phyloP scores from a whole-genome alignment of 225 moss, liverwort and hornwort species.

The Straminergon stramineum region DNA sequence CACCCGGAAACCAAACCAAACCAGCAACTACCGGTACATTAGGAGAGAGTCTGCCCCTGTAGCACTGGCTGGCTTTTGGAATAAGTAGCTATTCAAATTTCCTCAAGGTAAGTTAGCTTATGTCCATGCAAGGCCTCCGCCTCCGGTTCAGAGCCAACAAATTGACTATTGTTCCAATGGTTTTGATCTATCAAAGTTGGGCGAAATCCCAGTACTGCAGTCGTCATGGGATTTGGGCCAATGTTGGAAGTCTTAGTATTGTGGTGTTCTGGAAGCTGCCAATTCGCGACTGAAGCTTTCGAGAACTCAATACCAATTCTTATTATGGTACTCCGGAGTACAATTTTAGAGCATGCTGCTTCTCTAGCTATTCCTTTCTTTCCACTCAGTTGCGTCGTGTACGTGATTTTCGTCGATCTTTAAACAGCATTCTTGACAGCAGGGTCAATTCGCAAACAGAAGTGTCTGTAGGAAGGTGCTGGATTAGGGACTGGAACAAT shows the following conservation, averaged over 20 bases:
- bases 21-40: background rate
- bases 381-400: background rate
- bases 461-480: background rate
- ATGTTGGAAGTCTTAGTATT: background rate
- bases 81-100: background rate
- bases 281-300: background rate
- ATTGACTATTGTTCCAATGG: background rate
- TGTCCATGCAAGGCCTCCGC: background rate
- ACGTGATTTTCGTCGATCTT: background rate
- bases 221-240: background rate
- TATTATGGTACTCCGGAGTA: no score
- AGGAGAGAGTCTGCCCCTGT: background rate
- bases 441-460: background rate
- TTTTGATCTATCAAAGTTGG: background rate
- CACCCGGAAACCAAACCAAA: background rate
- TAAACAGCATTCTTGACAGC: background rate
- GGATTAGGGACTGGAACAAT: background rate
- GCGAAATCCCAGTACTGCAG: no score
- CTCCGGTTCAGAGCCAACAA: background rate
- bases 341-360: background rate
- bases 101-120: background rate
- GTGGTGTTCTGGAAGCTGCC: background rate
- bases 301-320: background rate
- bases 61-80: background rate
- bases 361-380: background rate